These are phyloP conservation scores for Botryotinia globosa DNA, from an alignment of 2,329 filamentous ascomycete genomes.

Conservation along the genomic window DNA sequence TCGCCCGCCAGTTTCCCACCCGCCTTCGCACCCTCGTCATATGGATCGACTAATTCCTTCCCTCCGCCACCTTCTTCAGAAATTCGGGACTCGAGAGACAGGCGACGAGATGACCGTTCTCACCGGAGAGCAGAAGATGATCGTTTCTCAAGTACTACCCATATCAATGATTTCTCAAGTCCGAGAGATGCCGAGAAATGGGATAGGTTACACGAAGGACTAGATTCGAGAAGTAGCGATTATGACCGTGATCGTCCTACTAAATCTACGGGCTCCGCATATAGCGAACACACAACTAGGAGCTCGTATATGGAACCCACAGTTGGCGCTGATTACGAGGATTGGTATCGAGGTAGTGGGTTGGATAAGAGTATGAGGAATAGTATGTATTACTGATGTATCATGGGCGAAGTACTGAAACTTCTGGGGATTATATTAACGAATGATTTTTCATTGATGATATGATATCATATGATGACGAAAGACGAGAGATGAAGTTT, in stretches of 20 bases:
- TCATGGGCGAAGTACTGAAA: neutral
- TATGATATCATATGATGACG: neutral
- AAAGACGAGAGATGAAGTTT: slow-evolving; percentile 1
- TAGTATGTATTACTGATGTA: slow-evolving; percentile 18
- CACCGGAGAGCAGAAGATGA: slow-evolving; percentile 31
- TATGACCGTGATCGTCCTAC: slow-evolving; percentile 15
- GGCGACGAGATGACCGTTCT: slow-evolving; percentile 29
- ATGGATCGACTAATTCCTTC: slow-evolving; percentile 29
- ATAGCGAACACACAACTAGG: slow-evolving; percentile 12
- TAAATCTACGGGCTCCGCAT: slow-evolving; percentile 6
- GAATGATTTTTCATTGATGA: neutral
- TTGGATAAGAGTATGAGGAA: slow-evolving; percentile 7
- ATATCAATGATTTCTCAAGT: slow-evolving; percentile 31
- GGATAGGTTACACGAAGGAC: slow-evolving; percentile 31
- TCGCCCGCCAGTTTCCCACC: slow-evolving; percentile 19
- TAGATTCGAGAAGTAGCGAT: slow-evolving; percentile 14
- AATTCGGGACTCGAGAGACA: slow-evolving; percentile 21
- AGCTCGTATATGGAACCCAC: slow-evolving; percentile 12
- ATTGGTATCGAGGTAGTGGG: slow-evolving; percentile 22
- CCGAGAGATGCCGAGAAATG: slow-evolving; percentile 36
- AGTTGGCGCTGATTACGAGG: slow-evolving; percentile 15
- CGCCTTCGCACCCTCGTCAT: slow-evolving; percentile 26
- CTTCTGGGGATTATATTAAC: neutral
- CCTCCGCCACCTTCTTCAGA: slow-evolving; percentile 33
- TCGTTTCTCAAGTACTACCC: slow-evolving; percentile 21